Conservation (phyloP, 768 basidiomycete species). For the Cyclocybe cylindracea region DNA sequence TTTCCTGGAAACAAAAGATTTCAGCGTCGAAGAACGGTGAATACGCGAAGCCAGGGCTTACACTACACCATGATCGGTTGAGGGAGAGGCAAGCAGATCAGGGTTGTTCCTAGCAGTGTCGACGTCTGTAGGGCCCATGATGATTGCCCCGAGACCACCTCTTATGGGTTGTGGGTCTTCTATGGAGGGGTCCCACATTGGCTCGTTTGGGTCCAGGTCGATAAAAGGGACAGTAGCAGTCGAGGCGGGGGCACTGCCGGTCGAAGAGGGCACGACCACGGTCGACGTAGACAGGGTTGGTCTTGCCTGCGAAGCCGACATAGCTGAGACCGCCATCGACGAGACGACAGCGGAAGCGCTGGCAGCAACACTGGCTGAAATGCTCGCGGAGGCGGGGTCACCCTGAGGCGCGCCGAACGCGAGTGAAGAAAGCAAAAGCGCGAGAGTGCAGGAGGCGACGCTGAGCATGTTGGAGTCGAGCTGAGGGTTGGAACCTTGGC, state of each 20-base stretch:
- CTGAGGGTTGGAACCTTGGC: background rate
- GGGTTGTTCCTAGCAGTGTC: slow-evolving; percentile 54
- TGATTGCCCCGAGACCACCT: slow-evolving; percentile 41
- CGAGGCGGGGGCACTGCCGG: slow-evolving; percentile 28
- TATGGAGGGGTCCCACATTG: slow-evolving; percentile 19
- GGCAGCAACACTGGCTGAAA: slow-evolving; percentile 6
- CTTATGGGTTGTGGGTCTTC: slow-evolving; percentile 47
- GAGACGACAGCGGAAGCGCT: slow-evolving; percentile 16
- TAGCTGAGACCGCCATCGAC: slow-evolving; percentile 17
- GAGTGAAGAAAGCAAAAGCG: slow-evolving; percentile 30
- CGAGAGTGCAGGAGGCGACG: slow-evolving; percentile 32
- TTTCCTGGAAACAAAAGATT: slow-evolving; percentile 18
- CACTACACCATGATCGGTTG: slow-evolving; percentile 58
- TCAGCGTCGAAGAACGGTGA: background rate
- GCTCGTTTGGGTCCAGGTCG: slow-evolving; percentile 22
- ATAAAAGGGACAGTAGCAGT: slow-evolving; percentile 35
- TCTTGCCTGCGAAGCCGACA: slow-evolving; percentile 9
- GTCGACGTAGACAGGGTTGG: slow-evolving; percentile 15
- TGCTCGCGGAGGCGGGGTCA: slow-evolving; percentile 11
- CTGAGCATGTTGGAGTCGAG: slow-evolving; percentile 33
- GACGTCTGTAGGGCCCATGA: slow-evolving; percentile 60
- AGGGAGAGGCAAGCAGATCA: slow-evolving; percentile 58
- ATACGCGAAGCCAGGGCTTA: slow-evolving; percentile 15
- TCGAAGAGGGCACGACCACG: slow-evolving; percentile 2
- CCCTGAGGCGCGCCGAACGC: too few species aligned